These are phyloP conservation scores for Cryptococcus sp. DNA, from an alignment of 1,284 basidiomycete genomes.

Conservation along the genomic window DNA sequence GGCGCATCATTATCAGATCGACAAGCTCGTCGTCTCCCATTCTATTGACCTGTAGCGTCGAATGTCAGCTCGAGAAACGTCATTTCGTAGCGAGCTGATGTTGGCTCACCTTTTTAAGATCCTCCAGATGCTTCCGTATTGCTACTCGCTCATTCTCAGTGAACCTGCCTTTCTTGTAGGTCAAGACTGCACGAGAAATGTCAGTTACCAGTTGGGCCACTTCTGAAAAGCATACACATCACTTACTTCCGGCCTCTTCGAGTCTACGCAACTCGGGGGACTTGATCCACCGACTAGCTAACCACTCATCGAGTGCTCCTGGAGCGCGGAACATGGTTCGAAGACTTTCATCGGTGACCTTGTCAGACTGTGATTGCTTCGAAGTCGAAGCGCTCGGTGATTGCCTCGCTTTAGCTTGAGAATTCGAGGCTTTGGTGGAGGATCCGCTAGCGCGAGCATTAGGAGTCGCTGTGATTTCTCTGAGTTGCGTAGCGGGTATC, in stretches of 20 bases:
- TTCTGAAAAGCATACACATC: not conserved
- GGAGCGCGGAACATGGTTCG: not conserved
- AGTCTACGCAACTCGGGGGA: not conserved
- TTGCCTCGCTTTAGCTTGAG: too few relatives aligned
- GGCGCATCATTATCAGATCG: conserved; percentile 36
- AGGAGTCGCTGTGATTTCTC: too few relatives aligned
- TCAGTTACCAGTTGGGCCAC: conserved; percentile 1
- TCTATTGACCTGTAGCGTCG: conserved; percentile 20
- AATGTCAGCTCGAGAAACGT: not conserved
- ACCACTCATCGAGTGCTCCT: not conserved
- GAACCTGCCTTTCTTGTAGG: conserved; percentile 40
- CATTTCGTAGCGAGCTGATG: too few relatives aligned
- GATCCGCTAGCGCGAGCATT: too few relatives aligned
- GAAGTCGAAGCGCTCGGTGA: too few relatives aligned
- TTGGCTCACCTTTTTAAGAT: conserved; percentile 26
- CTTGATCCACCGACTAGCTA: not conserved
- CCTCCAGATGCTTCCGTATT: conserved; percentile 27
- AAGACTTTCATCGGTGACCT: too few relatives aligned
- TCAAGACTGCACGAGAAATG: conserved; percentile 29
- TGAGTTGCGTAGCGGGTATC: too few relatives aligned
- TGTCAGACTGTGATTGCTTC: too few relatives aligned
- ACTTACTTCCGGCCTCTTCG: conserved; percentile 37
- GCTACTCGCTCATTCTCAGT: conserved; percentile 29
- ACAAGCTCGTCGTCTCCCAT: conserved; percentile 31
- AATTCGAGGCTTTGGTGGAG: too few relatives aligned